A percentile compares a stretch with the other conserved stretches of the same genome.
phyloP scores from a whole-genome alignment of 257 asterid species.

The Agastache rugosa region DNA sequence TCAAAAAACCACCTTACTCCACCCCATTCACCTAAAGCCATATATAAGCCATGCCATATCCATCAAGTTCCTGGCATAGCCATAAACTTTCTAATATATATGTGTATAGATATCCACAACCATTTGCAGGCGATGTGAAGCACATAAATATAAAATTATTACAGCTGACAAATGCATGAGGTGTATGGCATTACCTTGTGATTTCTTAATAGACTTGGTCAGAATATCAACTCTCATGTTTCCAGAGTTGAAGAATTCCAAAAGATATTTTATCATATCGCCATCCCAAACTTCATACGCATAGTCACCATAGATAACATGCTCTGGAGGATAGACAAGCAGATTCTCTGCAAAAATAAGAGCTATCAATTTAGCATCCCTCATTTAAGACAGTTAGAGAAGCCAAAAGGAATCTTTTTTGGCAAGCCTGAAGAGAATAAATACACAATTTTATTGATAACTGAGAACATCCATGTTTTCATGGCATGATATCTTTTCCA shows the following conservation, averaged over 20 bases:
- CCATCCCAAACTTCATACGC: slow-evolving; percentile 91
- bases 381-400: slow-evolving; percentile 34
- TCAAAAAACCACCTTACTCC: slow-evolving; percentile 9
- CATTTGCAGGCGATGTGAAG: slow-evolving; percentile 25
- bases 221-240: slow-evolving; percentile 92
- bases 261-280: slow-evolving; percentile 62
- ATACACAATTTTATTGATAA: not conserved
- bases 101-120: slow-evolving; percentile 1
- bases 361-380: slow-evolving; percentile 25
- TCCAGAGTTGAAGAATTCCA: slow-evolving; percentile 83
- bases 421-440: not conserved
- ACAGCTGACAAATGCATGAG: slow-evolving; percentile 14
- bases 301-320: slow-evolving; percentile 87
- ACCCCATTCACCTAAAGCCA: slow-evolving; percentile 28
- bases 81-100: slow-evolving; percentile 1
- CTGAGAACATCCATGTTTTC: slow-evolving; percentile 19
- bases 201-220: slow-evolving; percentile 71
- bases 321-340: slow-evolving; percentile 90
- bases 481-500: slow-evolving; percentile 13
- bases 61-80: slow-evolving; percentile 20
- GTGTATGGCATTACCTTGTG: slow-evolving; percentile 54
- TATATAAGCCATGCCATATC: slow-evolving; percentile 26
- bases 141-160: slow-evolving; percentile 7
- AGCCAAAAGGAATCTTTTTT: not conserved
- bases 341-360: slow-evolving; percentile 68